Evolutionary conservation across 108 stramenopile genomes (phyloP).

Genomic region (Cyclotella baltica): DNA sequence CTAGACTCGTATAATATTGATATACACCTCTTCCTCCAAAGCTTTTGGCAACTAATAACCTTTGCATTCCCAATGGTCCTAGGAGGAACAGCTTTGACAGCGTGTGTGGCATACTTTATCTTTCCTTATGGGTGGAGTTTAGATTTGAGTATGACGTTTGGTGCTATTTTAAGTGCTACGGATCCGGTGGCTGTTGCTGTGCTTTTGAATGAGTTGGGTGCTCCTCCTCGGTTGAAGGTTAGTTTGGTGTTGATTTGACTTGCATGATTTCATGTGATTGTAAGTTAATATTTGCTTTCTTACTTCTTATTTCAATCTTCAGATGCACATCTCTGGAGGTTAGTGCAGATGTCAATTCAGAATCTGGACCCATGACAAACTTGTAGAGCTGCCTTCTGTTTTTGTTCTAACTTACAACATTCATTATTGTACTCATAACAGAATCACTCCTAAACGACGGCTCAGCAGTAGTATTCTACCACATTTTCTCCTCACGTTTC

Average conservation of each 20-base stretch:
- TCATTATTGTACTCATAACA: too few species aligned
- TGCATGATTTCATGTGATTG: background rate
- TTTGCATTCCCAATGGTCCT: constrained; percentile 92
- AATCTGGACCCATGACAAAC: too few species aligned
- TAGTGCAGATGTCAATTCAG: too few species aligned
- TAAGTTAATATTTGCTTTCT: too few species aligned
- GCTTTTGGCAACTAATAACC: constrained; percentile 68
- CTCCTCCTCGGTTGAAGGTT: constrained; percentile 76
- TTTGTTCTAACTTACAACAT: too few species aligned
- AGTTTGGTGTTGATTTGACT: background rate
- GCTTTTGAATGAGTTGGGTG: constrained; percentile 70
- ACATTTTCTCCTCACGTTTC: constrained; percentile 70
- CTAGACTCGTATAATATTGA: constrained; percentile 64
- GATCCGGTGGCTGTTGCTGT: constrained; percentile 96
- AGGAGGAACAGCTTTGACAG: constrained; percentile 73
- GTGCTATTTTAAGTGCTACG: constrained; percentile 85
- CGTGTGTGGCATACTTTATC: constrained; percentile 65
- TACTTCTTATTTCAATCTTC: background rate
- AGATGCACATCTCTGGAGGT: constrained; percentile 79
- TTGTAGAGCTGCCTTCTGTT: too few species aligned
- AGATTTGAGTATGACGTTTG: constrained; percentile 80
- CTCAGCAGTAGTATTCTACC: constrained; percentile 90
- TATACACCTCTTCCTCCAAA: constrained; percentile 65
- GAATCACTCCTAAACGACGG: constrained; percentile 92
- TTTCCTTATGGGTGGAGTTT: constrained; percentile 79